A percentile compares a stretch with the other conserved stretches of the same genome.
Conservation (phyloP, 352 stramenopile genomes). For the Plasmopara muralis region DNA sequence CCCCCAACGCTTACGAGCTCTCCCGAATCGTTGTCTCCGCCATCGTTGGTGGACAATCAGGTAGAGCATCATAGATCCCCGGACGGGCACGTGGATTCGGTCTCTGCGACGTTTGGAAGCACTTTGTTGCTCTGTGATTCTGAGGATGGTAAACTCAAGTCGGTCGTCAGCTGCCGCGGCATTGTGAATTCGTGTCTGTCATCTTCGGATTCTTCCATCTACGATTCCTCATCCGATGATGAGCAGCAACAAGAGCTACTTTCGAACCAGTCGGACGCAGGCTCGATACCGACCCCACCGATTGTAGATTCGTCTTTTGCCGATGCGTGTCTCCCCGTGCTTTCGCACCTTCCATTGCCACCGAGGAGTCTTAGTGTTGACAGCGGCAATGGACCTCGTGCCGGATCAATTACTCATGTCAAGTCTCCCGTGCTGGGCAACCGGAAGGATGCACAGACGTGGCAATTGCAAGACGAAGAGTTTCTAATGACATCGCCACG, state of each 20-base stretch:
- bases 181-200: constrained; percentile 41
- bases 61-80: constrained; percentile 14
- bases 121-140: constrained; percentile 13
- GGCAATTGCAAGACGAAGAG: constrained; percentile 65
- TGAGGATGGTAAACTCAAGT: constrained; percentile 17
- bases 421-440: constrained; percentile 56
- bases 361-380: constrained; percentile 42
- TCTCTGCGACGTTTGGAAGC: constrained; percentile 26
- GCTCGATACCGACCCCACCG: constrained; percentile 11
- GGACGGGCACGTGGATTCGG: constrained; percentile 11
- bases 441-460: constrained; percentile 57
- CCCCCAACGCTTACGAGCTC: constrained; percentile 21
- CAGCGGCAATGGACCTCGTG: constrained; percentile 22
- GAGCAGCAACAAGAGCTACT: constrained; percentile 31
- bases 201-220: constrained; percentile 46
- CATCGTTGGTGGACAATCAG: constrained; percentile 22
- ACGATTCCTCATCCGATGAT: constrained; percentile 43
- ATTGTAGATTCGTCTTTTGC: constrained; percentile 38
- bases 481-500: constrained; percentile 51
- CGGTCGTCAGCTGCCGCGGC: constrained; percentile 38
- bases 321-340: constrained; percentile 38
- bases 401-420: constrained; percentile 11
- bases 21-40: constrained; percentile 11
- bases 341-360: constrained; percentile 36
- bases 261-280: constrained; percentile 12